Conservation (phyloP, 2,329 filamentous ascomycete species). For the Triangularia verruculosa region DNA sequence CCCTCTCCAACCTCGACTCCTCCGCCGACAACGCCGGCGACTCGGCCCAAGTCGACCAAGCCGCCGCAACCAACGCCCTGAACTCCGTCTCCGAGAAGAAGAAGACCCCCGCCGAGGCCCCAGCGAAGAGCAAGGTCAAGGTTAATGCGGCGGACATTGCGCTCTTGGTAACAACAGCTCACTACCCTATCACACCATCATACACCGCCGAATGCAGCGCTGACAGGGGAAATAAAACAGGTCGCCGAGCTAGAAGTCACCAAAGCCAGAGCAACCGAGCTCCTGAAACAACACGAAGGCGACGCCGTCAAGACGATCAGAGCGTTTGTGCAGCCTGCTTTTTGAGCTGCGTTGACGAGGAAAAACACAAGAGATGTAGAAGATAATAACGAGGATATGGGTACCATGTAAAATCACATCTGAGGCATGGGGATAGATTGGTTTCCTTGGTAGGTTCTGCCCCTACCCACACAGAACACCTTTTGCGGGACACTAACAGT, state of each 20-base stretch:
- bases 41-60: constrained; percentile 59
- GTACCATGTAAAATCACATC: neutral
- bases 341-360: constrained; percentile 1
- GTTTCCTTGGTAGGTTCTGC: neutral
- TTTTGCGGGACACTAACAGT: neutral
- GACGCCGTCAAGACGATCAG: constrained; percentile 65
- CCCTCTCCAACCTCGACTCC: constrained; percentile 66
- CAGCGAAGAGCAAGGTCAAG: constrained; percentile 63
- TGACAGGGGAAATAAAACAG: constrained; percentile 35
- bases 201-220: too few species aligned
- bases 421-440: neutral
- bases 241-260: constrained; percentile 69
- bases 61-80: constrained; percentile 70
- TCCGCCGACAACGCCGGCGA: constrained; percentile 46
- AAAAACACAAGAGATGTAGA: neutral
- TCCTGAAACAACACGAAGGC: constrained; percentile 70
- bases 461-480: neutral
- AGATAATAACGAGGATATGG: neutral
- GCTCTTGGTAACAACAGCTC: too few species aligned
- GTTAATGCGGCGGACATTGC: constrained; percentile 69
- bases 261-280: constrained; percentile 70
- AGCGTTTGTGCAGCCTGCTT: constrained; percentile 44
- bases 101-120: constrained; percentile 32
- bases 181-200: too few species aligned
- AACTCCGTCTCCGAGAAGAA: constrained; percentile 50